phyloP scores from a whole-genome alignment of 371 early-diverging fungal species.

The Fennellomyces sp. region DNA sequence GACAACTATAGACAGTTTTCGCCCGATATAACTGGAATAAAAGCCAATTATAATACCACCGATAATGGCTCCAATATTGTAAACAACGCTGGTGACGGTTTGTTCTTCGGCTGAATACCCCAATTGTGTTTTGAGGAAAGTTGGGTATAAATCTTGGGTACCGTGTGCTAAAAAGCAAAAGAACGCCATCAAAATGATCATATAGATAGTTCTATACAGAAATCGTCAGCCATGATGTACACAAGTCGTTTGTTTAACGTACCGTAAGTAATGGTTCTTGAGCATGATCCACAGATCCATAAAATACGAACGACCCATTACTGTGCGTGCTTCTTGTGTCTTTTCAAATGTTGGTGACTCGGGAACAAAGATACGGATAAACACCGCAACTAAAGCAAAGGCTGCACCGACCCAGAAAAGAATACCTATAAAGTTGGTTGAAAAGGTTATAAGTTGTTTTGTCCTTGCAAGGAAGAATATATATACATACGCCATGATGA shows the following conservation, averaged over 20 bases:
- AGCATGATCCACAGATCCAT: constrained; percentile 52
- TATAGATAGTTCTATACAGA: too few relatives aligned
- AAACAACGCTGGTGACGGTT: constrained; percentile 61
- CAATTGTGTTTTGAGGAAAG: constrained; percentile 59
- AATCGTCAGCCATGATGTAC: too few relatives aligned
- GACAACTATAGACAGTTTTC: constrained; percentile 53
- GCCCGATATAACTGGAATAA: constrained; percentile 67
- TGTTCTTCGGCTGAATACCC: constrained; percentile 54
- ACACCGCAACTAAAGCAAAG: constrained; percentile 63
- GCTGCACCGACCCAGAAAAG: constrained; percentile 69
- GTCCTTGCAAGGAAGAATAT: too few relatives aligned
- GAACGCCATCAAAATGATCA: constrained; percentile 58
- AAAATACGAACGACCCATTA: constrained; percentile 33
- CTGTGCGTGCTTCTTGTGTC: constrained; percentile 42
- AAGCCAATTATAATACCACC: constrained; percentile 71
- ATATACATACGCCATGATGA: constrained; percentile 74
- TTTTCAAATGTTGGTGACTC: constrained; percentile 62
- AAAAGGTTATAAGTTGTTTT: too few relatives aligned
- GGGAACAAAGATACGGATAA: constrained; percentile 65
- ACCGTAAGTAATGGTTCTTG: constrained; percentile 54
- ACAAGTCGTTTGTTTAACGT: background rate
- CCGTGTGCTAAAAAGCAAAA: constrained; percentile 74
- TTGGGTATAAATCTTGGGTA: constrained; percentile 73
- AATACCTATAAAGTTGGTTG: too few relatives aligned
- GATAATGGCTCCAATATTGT: constrained; percentile 69